Base-by-base conservation (phyloP, 1,284 basidiomycete species). In the Sanghuangporus weigelae region DNA sequence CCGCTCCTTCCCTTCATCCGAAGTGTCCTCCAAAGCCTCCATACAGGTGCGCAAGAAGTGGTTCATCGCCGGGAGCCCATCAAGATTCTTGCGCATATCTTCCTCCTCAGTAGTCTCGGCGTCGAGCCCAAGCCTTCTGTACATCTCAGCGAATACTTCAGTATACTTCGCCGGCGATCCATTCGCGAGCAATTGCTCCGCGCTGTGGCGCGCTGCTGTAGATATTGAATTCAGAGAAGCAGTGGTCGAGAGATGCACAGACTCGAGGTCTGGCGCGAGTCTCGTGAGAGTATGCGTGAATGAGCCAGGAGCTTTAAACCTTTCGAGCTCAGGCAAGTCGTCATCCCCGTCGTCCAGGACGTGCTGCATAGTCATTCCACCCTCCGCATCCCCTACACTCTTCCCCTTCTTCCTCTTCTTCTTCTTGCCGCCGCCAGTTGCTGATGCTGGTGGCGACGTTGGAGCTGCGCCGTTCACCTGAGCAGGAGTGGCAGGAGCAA, bases 131-230 rank as follows among this genome's bases (percentile, higher is more conserved):
- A 85, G 80, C 69, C 78, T 79, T 70, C 81, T 79, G 69, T 83
- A 83, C 60, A 85, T 72, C 65, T 87, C 82, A 68, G 80, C 78
- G 46, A 84, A 70, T 49, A 86, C 74, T 69, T 85, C 83, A 42
- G 76, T 78, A 55, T 83, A 80, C 44, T 81, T 71, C 56, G 75
- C 76, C n/a, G 74, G 21, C 36, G 66, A 38, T 54, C 35, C 40
- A 35, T 54, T 42, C n/a, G 59, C 46, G 26, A n/a, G 21, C 23
- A 39, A 57, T n/a, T 57, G 36, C 12, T 71, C 67, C 48, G 73
- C 74, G 23, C 74, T 66, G 23, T 74, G 70, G 53, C 74, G 68
- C 19, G 72, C 70, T 0, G 71, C 65, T 23, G 73, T 69, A n/a
- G 78, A 71, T 31, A 79, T 74, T 48, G 78, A 77, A 38, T 79